Evolutionary conservation across 768 basidiomycete species (phyloP), one percentile per base, ranked within the genome.

Genomic region (Phanerochaete carnosa): DNA sequence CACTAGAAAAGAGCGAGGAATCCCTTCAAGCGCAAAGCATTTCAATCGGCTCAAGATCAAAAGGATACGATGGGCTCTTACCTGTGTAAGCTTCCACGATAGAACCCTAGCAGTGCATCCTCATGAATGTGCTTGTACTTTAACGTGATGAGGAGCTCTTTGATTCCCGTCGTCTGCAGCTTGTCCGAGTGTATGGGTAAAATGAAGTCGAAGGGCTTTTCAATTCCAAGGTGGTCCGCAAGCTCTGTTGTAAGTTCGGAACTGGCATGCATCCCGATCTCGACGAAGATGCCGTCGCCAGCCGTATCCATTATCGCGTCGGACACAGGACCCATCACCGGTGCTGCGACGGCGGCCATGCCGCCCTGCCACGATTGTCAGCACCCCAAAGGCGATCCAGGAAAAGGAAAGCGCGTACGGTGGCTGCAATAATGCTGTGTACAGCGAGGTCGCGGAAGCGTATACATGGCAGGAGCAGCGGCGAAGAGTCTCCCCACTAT

Each of bases 401-500:
- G 4, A 33, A 29, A 30, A 23, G 28, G 13, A 45, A 33, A 43
- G 52, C 16, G 70, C 79, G 72, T 67, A 86, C 85, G 43, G 87
- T 88, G 29, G 82, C 84, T 53, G 76, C 82, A 30, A 87, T 78
- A 47, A 86, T 80, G 4, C 81, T 82, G 66, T 87, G 85, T 25
- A 87, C 80, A 28, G 77, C 83, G 22, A 88, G 74, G 69, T 86
- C 85, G 35, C 85, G 74, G 68, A 88, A 85, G 2, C 86, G 78
- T 46, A 88, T 82, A 70, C 85, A 86, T 15, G 86, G 85, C 23
- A 88, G 77, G 23, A 85, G 74, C 3, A 87, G 70, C 16, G 86
- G 85, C 13, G 82, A 84, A 3, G 84, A 86, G 65, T 87, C 84
- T 0, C 84, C 84, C 85, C 85, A 86, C 81, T 86, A 63, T 23